Evolutionary conservation across 2,329 filamentous ascomycete species (phyloP).

Genomic region (Nakataea oryzae): DNA sequence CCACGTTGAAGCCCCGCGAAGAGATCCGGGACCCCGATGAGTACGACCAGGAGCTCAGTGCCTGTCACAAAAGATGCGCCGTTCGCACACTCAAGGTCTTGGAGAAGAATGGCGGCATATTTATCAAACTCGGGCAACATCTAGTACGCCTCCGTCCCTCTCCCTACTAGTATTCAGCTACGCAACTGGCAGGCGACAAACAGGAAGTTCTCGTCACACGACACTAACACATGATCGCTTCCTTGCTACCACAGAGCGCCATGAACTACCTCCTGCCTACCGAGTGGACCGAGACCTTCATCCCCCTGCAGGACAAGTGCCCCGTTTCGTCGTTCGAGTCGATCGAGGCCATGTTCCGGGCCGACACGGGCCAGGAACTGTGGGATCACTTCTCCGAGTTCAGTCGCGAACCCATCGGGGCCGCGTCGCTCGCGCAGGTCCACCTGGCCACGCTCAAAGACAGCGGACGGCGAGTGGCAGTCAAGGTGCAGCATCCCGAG

Average conservation of each 20-base stretch:
- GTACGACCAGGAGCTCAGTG: constrained; percentile 57
- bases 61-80: constrained; percentile 88
- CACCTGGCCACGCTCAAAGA: constrained; percentile 78
- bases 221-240: background rate
- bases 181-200: background rate
- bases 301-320: constrained; percentile 91
- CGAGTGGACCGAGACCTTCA: constrained; percentile 93
- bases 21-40: constrained; percentile 51
- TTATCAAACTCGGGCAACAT: constrained; percentile 96
- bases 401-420: constrained; percentile 69
- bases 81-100: constrained; percentile 75
- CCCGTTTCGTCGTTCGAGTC: constrained; percentile 84
- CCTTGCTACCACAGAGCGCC: constrained; percentile 50
- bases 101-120: constrained; percentile 95
- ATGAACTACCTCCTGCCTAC: constrained; percentile 88
- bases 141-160: constrained; percentile 38
- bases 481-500: constrained; percentile 91
- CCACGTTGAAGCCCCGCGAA: constrained; percentile 63
- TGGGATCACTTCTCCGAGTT: constrained; percentile 83
- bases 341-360: constrained; percentile 74
- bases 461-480: constrained; percentile 77
- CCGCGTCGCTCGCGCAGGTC: constrained; percentile 89
- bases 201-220: too few relatives aligned
- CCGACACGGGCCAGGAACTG: constrained; percentile 71
- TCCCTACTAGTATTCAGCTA: background rate